These are phyloP conservation scores for Cystofilobasidium macerans DNA, from an alignment of 768 basidiomycete genomes.

Conservation along the genomic window DNA sequence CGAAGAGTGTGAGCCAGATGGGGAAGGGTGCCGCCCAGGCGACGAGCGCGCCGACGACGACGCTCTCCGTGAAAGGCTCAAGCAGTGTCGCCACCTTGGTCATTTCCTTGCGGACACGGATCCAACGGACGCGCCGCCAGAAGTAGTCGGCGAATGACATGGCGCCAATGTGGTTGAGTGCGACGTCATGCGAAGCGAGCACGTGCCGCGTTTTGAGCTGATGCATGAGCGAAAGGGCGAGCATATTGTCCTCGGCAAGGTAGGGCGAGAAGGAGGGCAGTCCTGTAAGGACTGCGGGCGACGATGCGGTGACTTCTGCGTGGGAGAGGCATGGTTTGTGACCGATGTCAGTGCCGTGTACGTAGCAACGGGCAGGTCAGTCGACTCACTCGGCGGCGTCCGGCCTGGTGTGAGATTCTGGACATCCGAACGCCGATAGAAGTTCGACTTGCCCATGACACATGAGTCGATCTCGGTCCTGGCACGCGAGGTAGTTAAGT, in stretches of 20 bases:
- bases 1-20: constrained; percentile 42
- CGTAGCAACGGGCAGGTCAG: too few species aligned
- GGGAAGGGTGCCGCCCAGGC: constrained; percentile 46
- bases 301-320: constrained; percentile 24
- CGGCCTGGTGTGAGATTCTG: constrained; percentile 49
- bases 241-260: constrained; percentile 97
- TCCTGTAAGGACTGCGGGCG: constrained; percentile 43
- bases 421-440: constrained; percentile 82
- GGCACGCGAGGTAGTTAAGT: constrained; percentile 41
- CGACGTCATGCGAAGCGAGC: constrained; percentile 72
- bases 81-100: constrained; percentile 69
- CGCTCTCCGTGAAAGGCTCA: constrained; percentile 85
- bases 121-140: constrained; percentile 85
- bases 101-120: constrained; percentile 92
- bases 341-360: too few species aligned
- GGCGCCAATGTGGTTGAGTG: constrained; percentile 73
- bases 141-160: constrained; percentile 79
- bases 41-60: constrained; percentile 58
- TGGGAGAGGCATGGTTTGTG: neutral
- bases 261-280: constrained; percentile 73
- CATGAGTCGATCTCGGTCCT: constrained; percentile 80
- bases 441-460: constrained; percentile 89
- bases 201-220: constrained; percentile 79
- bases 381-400: constrained; percentile 4
- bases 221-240: constrained; percentile 83